Evolutionary conservation across 805 yeast genomes (phyloP), one percentile per base, ranked within the genome.

Genomic region (Yarrowia divulgata): DNA sequence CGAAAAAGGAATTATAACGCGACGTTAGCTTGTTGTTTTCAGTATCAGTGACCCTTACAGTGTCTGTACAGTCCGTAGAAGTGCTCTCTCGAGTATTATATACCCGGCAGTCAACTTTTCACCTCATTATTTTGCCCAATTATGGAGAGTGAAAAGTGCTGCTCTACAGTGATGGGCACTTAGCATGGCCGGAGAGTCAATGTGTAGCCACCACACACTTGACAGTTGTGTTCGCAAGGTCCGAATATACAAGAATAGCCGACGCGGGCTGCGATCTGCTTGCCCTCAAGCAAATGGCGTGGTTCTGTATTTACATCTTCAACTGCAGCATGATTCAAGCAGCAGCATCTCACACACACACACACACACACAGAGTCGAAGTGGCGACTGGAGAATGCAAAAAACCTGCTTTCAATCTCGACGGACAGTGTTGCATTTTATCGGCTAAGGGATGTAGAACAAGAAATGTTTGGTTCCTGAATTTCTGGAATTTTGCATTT

Each of bases 391-490:
- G n/a, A 12, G 29, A 52, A 35, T 34, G 54, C 54, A 29, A 35
- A 29, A 45, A 39, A 16, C 45, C 45, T 54, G 60, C 60, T 39
- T 19, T 13, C 60, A 54, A 39, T 39, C 45, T 54, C 19, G 1
- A 4, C 45, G 3, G 34, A 7, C 19, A 14, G 3, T 23, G 29
- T 23, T 8, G 14, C 13, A 13, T 35, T 39, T 23, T 13, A 23
- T 45, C 45, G 45, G 60, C 45, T 23, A 54, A 39, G 23, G 60
- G 8, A 9, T 8, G 6, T 8, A 8, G 18, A 54, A 54, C 14
- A 54, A 54, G 45, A 54, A 54, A 39, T 19, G 45, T 54, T 39
- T 14, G 45, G 60, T 19, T 45, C 60, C 60, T 54, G 60, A 39
- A 37, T 54, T 34, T 23, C 16, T 10, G 1, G 23, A 16, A 9